A percentile compares a stretch with the other conserved stretches of the same genome.
phyloP scores from a whole-genome alignment of 2,329 filamentous ascomycete species.

The Paramyrothecium sp. region DNA sequence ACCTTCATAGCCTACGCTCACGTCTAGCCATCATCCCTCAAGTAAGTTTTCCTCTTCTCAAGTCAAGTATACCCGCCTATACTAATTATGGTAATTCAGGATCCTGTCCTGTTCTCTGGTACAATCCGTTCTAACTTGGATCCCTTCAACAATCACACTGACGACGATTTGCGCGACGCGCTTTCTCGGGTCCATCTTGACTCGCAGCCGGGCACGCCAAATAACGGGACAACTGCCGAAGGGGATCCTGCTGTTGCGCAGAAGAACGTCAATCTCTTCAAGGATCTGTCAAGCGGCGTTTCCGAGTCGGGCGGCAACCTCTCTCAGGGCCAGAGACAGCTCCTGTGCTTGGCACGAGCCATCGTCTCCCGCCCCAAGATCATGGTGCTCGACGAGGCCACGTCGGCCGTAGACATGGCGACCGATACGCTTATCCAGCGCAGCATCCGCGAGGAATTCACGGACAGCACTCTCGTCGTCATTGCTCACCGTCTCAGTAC shows the following conservation, averaged over 20 bases:
- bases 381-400: conserved; percentile 80
- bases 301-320: conserved; percentile 73
- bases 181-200: conserved; percentile 66
- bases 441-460: conserved; percentile 70
- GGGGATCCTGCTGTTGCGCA: conserved; percentile 27
- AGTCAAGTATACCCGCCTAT: background rate
- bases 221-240: conserved; percentile 35
- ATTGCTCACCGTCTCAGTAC: conserved; percentile 76
- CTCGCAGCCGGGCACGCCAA: conserved; percentile 36
- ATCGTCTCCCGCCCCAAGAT: conserved; percentile 72
- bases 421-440: conserved; percentile 74
- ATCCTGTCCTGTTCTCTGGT: conserved; percentile 79
- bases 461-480: conserved; percentile 65
- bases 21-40: conserved; percentile 77
- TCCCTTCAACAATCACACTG: conserved; percentile 68
- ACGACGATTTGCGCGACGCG: conserved; percentile 67
- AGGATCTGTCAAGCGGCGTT: conserved; percentile 59
- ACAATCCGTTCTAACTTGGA: conserved; percentile 76
- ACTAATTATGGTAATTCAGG: conserved; percentile 38
- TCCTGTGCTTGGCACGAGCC: conserved; percentile 71
- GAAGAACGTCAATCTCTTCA: conserved; percentile 65
- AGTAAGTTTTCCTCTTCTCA: conserved; percentile 20
- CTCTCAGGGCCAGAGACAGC: conserved; percentile 74
- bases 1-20: conserved; percentile 68
- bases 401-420: conserved; percentile 74